A percentile compares a stretch with the other conserved stretches of the same genome.
phyloP scores from a whole-genome alignment of 768 basidiomycete genomes.

The Coprinopsis sp. region DNA sequence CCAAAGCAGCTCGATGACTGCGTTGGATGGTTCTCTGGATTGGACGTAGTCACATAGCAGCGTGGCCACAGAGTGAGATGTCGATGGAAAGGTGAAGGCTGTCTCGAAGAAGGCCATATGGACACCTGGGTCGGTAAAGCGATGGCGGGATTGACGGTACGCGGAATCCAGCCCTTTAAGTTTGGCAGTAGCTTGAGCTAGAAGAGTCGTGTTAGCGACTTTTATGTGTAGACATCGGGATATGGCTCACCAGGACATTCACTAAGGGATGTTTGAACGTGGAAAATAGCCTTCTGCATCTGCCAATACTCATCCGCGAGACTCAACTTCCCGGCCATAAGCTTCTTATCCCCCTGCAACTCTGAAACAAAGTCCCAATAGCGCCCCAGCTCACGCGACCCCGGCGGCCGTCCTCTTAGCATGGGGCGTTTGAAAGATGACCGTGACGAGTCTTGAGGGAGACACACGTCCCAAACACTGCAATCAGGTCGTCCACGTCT shows the following conservation, averaged over 20 bases:
- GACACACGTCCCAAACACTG: background rate
- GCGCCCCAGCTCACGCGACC: conserved; percentile 12
- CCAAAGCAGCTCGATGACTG: conserved; percentile 31
- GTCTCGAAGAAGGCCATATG: conserved; percentile 45
- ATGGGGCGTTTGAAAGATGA: background rate
- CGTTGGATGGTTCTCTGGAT: conserved; percentile 22
- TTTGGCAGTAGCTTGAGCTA: background rate
- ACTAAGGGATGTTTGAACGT: background rate
- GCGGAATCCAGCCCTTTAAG: background rate
- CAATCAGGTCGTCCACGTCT: background rate
- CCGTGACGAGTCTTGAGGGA: background rate
- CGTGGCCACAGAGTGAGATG: background rate
- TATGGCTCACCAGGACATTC: background rate
- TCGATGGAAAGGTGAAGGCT: conserved; percentile 7
- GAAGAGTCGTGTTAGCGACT: background rate
- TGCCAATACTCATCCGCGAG: conserved; percentile 59
- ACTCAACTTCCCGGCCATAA: conserved; percentile 20
- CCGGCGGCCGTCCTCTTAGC: too few species aligned
- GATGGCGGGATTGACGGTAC: background rate
- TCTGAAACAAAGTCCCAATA: conserved; percentile 50
- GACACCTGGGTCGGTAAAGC: conserved; percentile 18
- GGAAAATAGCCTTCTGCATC: conserved; percentile 30
- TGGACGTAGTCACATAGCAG: conserved; percentile 9
- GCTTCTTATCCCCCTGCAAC: conserved; percentile 43
- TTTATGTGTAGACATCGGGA: background rate